Evolutionary conservation across 768 basidiomycete species (phyloP), one percentile per base, ranked within the genome.

Genomic region (Leccinum longicurvipes): DNA sequence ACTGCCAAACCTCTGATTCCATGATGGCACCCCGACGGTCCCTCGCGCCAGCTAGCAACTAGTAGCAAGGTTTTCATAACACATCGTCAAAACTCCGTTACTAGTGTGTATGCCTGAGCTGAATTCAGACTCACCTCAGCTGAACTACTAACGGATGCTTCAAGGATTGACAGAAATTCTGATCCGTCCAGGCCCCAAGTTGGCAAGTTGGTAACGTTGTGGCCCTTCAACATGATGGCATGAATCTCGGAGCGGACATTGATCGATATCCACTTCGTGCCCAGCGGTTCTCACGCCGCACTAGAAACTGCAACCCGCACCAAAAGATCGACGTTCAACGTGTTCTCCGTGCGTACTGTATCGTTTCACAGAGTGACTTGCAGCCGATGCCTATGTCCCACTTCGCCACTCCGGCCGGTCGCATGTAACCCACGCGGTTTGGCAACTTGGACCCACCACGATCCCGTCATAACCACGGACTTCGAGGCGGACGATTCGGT

Each of bases 231-330:
- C 15, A n/a, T n/a, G 44, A 47, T 15, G n/a, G n/a, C n/a, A n/a
- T n/a, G 45, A 47, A 11, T 53, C 23, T 41, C 52, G 54, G 54
- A 25, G 34, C 52, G 8, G 46, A 34, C 31, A 21, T 49, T 49
- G 48, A 14, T 25, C 47, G 29, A 31, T 31, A 49, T n/a, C 23
- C 4, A 4, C 34, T 24, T 23, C 32, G 32, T 25, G 3, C 15
- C 39, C n/a, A 17, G 17, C 36, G 9, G 42, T 29, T 53, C 47
- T 28, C 31, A 36, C 25, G 34, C 31, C 34, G 34, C 34, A 36
- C 34, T 36, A 34, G 6, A 32, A 10, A 25, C 3, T 25, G 24
- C n/a, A 14, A 9, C 19, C n/a, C 50, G 24, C 24, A 25, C 25
- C 15, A 17, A 28, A 7, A 15, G 54, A 55, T 55, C 54, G 29